Evolutionary conservation across 208 protist genomes (phyloP).

Genomic region (Acanthamoeba culbertsoni): DNA sequence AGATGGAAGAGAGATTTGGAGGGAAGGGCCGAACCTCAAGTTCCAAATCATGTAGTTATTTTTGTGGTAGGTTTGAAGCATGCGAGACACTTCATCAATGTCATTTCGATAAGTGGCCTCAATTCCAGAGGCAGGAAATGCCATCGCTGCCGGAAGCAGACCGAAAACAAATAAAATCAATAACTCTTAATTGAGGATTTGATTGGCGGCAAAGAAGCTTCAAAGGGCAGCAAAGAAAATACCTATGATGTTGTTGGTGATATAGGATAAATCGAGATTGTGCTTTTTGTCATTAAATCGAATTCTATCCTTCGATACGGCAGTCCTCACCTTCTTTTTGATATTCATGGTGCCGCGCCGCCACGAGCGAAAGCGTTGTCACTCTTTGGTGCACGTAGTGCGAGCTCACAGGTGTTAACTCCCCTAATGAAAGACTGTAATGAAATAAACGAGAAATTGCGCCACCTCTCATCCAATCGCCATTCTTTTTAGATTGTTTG

Average conservation of each 20-base stretch:
- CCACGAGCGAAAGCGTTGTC: too few species aligned
- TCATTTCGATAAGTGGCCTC: slow-evolving; percentile 68
- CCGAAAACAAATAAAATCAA: background rate
- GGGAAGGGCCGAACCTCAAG: background rate
- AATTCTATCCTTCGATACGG: slow-evolving; percentile 71
- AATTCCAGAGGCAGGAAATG: slow-evolving; percentile 64
- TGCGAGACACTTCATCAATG: slow-evolving; percentile 69
- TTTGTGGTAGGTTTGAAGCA: slow-evolving; percentile 64
- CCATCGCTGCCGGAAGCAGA: slow-evolving; percentile 63
- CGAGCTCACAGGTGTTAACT: background rate
- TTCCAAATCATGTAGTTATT: slow-evolving; percentile 78
- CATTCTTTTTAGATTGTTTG: too few species aligned
- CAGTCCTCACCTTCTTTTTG: slow-evolving; percentile 62
- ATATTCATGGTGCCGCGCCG: background rate
- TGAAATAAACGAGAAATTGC: too few species aligned
- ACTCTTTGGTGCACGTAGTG: background rate
- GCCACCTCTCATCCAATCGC: too few species aligned
- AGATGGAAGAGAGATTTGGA: background rate
- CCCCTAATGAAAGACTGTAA: too few species aligned
- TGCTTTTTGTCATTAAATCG: slow-evolving; percentile 71
- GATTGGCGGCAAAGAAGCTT: background rate
- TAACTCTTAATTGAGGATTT: background rate
- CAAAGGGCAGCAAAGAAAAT: background rate
- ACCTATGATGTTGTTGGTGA: slow-evolving; percentile 75
- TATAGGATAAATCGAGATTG: slow-evolving; percentile 78